Evolutionary conservation across 352 stramenopile genomes (phyloP), one percentile per base, ranked within the genome.

Genomic region (Saprolegnia parasitica): DNA sequence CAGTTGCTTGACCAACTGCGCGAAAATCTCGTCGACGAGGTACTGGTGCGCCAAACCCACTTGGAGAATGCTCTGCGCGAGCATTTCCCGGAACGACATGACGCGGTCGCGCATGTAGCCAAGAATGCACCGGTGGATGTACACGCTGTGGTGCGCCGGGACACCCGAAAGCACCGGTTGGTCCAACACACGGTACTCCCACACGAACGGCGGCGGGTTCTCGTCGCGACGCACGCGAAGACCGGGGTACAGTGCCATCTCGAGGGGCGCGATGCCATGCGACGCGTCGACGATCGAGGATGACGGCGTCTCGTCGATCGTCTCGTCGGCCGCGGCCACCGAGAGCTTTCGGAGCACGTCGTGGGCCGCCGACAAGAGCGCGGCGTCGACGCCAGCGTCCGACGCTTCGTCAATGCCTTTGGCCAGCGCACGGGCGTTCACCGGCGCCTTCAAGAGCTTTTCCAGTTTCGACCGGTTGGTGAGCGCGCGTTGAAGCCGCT

Each of bases 71-170:
- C 96, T 96, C 74, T 98, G 92, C 18, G 91, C 92, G 35, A 98
- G 77, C 78, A 96, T 98, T 50, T 96, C 93, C 13, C 93, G 91
- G 71, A 97, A 98, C 65, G 89, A 93, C 39, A 98, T 92, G 61
- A 96, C 88, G 9, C 95, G 93, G 66, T 98, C 94, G 3, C 93
- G 89, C 89, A 97, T 98, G 80, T 98, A 98, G 1, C 94, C 91
- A 18, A 98, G 78, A 37, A 98, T 84, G 65, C 88, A 96, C 29
- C 93, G 91, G 75, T 97, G 93, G n/a, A 98, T 91, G 5, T 89
- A 87, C 1, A 97, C 62, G 26, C 46, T 62, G 29, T 39, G 52
- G 18, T 52, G 63, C 39, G 63, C 40, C n/a, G 42, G 46, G n/a
- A 52, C 16, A 23, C 45, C 8, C n/a, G 40, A 3, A 29, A 70